phyloP scores from a whole-genome alignment of 768 basidiomycete genomes.

The Cystobasidium ongulense region DNA sequence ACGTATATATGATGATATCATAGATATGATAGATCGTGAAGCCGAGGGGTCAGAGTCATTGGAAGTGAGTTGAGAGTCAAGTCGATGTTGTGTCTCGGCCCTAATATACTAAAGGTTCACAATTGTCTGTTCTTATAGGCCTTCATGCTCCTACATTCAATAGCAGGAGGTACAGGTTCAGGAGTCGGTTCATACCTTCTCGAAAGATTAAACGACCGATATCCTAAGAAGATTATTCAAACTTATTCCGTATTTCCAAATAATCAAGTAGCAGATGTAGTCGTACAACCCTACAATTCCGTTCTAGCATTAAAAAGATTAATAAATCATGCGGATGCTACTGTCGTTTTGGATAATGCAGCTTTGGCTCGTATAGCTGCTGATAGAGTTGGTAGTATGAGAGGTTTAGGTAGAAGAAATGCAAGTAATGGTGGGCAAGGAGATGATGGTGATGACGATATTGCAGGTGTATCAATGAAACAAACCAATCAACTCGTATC shows the following conservation, averaged over 20 bases:
- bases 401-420: slow-evolving; percentile 87
- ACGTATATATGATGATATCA: slow-evolving; percentile 78
- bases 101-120: background rate
- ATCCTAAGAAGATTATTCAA: slow-evolving; percentile 97
- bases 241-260: slow-evolving; percentile 99
- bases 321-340: slow-evolving; percentile 91
- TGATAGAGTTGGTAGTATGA: slow-evolving; percentile 53
- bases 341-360: slow-evolving; percentile 93
- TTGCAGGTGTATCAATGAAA: slow-evolving; percentile 37
- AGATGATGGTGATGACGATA: background rate
- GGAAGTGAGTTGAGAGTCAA: slow-evolving; percentile 55
- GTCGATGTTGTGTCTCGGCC: background rate
- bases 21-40: slow-evolving; percentile 98
- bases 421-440: slow-evolving; percentile 48
- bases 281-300: slow-evolving; percentile 97
- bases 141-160: slow-evolving; percentile 97
- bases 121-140: slow-evolving; percentile 54
- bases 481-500: slow-evolving; percentile 53
- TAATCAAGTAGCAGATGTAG: slow-evolving; percentile 77
- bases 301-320: slow-evolving; percentile 84
- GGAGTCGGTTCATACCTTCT: slow-evolving; percentile 96
- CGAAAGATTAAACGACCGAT: slow-evolving; percentile 91
- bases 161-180: slow-evolving; percentile 96
- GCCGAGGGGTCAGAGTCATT: slow-evolving; percentile 95
- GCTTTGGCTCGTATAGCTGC: slow-evolving; percentile 86